Percentiles rank a stretch among this genome's conserved stretches.
Evolutionary conservation across 2,329 filamentous ascomycete genomes (phyloP).

Genomic region (Aspergillus pseudoglaucus): DNA sequence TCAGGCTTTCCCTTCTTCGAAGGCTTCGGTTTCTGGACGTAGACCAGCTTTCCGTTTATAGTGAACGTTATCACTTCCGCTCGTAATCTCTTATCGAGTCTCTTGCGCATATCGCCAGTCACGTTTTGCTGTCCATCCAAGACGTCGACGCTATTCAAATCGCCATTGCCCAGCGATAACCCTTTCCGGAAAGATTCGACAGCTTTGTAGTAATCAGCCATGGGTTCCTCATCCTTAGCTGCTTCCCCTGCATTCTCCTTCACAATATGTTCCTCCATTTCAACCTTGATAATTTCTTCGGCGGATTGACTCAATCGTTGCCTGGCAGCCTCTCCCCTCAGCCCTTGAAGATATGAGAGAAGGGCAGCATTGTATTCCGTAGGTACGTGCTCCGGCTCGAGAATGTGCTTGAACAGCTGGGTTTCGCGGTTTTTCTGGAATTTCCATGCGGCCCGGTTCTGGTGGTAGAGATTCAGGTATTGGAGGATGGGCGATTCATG

Average conservation of each 20-base stretch:
- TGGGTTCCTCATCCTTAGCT: constrained; percentile 6
- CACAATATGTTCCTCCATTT: constrained; percentile 35
- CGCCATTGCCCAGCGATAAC: constrained; percentile 20
- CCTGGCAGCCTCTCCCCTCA: constrained; percentile 68
- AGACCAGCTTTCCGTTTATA: constrained; percentile 24
- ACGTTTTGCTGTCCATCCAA: constrained; percentile 15
- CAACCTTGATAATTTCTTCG: constrained; percentile 47
- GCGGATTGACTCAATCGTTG: constrained; percentile 60
- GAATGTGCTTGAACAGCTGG: constrained; percentile 73
- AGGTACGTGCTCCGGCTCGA: constrained; percentile 66
- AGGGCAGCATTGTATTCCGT: constrained; percentile 62
- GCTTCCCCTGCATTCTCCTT: constrained; percentile 14
- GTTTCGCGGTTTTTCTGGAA: constrained; percentile 94
- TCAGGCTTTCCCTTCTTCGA: constrained; percentile 18
- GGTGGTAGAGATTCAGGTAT: constrained; percentile 72
- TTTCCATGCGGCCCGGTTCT: constrained; percentile 70
- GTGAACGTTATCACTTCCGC: constrained; percentile 34
- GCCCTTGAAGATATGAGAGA: constrained; percentile 68
- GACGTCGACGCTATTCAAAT: constrained; percentile 11
- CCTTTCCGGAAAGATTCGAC: constrained; percentile 42
- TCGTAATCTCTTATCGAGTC: constrained; percentile 30
- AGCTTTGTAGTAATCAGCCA: constrained; percentile 42
- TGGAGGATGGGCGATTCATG: constrained; percentile 54
- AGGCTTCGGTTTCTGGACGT: constrained; percentile 17
- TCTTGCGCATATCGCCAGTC: constrained; percentile 19